phyloP scores from a whole-genome alignment of 345 rosid species.

The Brassica rapa region DNA sequence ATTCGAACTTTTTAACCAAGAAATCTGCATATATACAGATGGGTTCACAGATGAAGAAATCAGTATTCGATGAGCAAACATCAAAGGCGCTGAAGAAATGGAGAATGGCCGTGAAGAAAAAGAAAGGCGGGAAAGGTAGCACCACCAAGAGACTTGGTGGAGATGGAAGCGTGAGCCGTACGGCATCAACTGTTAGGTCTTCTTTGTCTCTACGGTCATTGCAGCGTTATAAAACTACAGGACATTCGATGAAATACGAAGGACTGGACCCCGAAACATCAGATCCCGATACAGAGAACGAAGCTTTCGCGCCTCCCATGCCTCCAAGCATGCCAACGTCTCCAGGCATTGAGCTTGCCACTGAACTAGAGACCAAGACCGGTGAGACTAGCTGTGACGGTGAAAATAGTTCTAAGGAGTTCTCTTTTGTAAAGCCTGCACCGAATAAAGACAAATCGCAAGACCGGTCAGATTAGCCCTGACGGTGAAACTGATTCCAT shows the following conservation, averaged over 20 bases:
- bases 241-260: conserved; percentile 66
- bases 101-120: conserved; percentile 78
- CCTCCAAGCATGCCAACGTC: conserved; percentile 27
- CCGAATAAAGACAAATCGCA: conserved; percentile 40
- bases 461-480: conserved; percentile 36
- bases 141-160: conserved; percentile 51
- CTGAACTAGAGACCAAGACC: conserved; percentile 38
- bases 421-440: conserved; percentile 67
- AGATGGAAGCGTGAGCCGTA: conserved; percentile 47
- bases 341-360: conserved; percentile 37
- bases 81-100: conserved; percentile 89
- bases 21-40: conserved; percentile 47
- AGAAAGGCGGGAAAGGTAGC: conserved; percentile 45
- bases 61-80: conserved; percentile 92
- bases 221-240: conserved; percentile 76
- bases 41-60: conserved; percentile 88
- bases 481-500: conserved; percentile 38
- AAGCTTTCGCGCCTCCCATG: conserved; percentile 57
- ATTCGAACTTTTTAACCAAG: background rate
- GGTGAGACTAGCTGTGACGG: conserved; percentile 35
- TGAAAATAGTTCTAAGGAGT: conserved; percentile 51
- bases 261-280: conserved; percentile 52
- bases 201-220: conserved; percentile 44
- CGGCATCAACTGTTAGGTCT: conserved; percentile 39
- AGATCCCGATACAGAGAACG: conserved; percentile 58